These are phyloP conservation scores for Filobasidium floriforme DNA, from an alignment of 768 basidiomycete genomes.

Conservation along the genomic window DNA sequence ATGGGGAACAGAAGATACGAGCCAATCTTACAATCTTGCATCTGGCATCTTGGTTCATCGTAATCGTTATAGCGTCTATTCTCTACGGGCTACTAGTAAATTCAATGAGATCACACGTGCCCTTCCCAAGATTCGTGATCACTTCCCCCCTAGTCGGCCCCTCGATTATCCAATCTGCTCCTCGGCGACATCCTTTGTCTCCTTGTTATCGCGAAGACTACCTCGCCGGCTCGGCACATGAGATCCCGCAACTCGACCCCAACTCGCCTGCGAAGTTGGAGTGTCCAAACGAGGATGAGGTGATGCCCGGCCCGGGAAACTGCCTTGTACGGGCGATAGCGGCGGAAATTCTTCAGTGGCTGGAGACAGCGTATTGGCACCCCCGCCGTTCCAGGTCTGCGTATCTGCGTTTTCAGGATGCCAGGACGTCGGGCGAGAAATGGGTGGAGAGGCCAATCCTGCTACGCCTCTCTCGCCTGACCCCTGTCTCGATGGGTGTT, in stretches of 20 bases:
- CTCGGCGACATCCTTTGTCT: neutral
- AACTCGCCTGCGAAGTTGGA: neutral
- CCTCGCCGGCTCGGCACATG: neutral
- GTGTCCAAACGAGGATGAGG: neutral
- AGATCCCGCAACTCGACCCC: neutral
- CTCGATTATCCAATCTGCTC: neutral
- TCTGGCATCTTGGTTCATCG: too few species aligned
- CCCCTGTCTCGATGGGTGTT: slow-evolving; percentile 1
- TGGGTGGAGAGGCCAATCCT: neutral
- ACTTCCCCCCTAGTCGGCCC: too few species aligned
- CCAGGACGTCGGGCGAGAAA: slow-evolving; percentile 10
- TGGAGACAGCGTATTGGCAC: slow-evolving; percentile 8
- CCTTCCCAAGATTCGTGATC: too few species aligned
- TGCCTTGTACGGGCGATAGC: slow-evolving; percentile 10
- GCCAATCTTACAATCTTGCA: too few species aligned
- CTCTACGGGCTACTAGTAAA: too few species aligned
- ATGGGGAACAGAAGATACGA: too few species aligned
- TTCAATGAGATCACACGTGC: too few species aligned
- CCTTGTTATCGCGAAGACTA: slow-evolving; percentile 1
- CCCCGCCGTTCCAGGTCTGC: neutral
- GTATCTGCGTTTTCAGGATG: neutral
- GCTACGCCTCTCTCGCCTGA: neutral
- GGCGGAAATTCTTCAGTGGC: slow-evolving; percentile 16
- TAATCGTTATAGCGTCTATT: too few species aligned
- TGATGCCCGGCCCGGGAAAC: neutral